A percentile compares a stretch with the other conserved stretches of the same genome.
Evolutionary conservation across 2,329 filamentous ascomycete genomes (phyloP).

Genomic region (Colletotrichum sp.): DNA sequence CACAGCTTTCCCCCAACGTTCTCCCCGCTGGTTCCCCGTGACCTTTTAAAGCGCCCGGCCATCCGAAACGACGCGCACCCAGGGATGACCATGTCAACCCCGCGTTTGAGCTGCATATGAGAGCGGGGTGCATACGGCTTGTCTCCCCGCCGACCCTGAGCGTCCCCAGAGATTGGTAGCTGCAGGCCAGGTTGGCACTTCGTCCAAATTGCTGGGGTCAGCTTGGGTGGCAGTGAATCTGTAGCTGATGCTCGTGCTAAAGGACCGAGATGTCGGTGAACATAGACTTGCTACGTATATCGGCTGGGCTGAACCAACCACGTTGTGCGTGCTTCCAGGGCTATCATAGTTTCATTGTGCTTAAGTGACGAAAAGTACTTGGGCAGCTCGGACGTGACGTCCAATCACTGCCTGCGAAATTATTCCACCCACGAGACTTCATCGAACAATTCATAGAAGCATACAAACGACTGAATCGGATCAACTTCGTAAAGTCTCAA

Average conservation of each 20-base stretch:
- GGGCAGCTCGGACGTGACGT: neutral
- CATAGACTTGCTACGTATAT: neutral
- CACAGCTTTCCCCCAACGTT: neutral
- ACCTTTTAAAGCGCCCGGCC: neutral
- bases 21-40: neutral
- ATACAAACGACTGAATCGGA: neutral
- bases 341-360: neutral
- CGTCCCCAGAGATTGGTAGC: neutral
- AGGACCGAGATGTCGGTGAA: neutral
- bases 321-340: neutral
- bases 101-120: neutral
- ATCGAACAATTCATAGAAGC: neutral
- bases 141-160: slow-evolving; percentile 2
- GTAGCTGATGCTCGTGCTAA: neutral
- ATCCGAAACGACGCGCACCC: neutral
- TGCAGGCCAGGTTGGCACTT: neutral
- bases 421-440: neutral
- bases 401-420: neutral
- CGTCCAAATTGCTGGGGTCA: neutral
- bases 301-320: neutral
- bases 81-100: neutral
- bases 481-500: neutral
- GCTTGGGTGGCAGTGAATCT: neutral
- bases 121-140: neutral
- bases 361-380: neutral